Evolutionary conservation across 2,329 filamentous ascomycete genomes (phyloP), one percentile per base, ranked within the genome.

Genomic region (Ophiobolus disseminans): DNA sequence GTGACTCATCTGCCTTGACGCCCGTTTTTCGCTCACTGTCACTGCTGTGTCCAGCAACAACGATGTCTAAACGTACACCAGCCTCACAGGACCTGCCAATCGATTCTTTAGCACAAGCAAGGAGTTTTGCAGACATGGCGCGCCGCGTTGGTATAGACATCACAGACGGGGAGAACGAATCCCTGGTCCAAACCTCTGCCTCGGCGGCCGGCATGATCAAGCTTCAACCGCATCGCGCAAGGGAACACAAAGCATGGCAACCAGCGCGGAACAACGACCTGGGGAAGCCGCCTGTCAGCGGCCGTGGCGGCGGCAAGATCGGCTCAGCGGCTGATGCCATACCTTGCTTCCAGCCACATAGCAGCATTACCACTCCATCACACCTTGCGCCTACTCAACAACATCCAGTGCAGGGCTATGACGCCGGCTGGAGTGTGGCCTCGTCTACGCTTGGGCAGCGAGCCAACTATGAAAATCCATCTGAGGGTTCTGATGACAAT

Each of bases 101-200:
- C 14, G 40, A 45, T 5, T 25, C 31, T n/a, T 16, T 25, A 28
- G 37, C 19, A 13, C n/a, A 43, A 17, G 45, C 47, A 9, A 55
- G 51, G 6, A 65, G 60, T 3, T 68, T 70, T 26, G 66, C 63
- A 26, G 60, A 68, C 19, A 72, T 73, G 68, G 60, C 65, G 3
- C 62, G 65, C 31, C 50, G 60, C 11, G 55, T 43, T 25, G 45
- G 56, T 45, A 46, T 43, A 11, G 34, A 45, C 14, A 58, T 63
- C 14, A 25, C 50, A 9, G 50, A 62, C 8, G 39, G 46, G 9
- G 55, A 57, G 13, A 16, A 30, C 23, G 50, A 60, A 14, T 45
- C 48, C 7, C 45, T 52, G 9, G 45, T 53, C n/a, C 54, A 62
- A 13, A 51, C 50, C 14, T 50, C 59, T 19, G 31, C 55, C 9